Conservation (phyloP, 768 basidiomycete genomes). For the Hygrophorus russula region DNA sequence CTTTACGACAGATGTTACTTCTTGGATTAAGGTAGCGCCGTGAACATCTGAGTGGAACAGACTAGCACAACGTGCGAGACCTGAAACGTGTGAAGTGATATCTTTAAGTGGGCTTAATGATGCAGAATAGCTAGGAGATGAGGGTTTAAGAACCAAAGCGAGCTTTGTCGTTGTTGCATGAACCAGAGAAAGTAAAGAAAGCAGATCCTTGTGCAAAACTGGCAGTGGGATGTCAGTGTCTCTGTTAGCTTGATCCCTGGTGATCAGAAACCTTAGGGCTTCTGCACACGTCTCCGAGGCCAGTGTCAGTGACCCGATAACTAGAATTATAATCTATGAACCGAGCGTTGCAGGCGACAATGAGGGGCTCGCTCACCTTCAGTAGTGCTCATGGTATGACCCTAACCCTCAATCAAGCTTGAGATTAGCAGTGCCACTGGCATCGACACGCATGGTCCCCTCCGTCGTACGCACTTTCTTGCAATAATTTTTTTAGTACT, state of each 20-base stretch:
- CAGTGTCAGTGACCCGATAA: constrained; percentile 19
- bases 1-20: constrained; percentile 26
- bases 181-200: constrained; percentile 48
- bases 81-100: constrained; percentile 34
- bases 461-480: constrained; percentile 6
- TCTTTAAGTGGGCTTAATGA: constrained; percentile 42
- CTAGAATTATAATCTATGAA: constrained; percentile 12
- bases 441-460: constrained; percentile 6
- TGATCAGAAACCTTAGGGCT: constrained; percentile 19
- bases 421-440: constrained; percentile 7
- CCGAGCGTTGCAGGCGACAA: background rate
- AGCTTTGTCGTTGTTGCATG: constrained; percentile 48
- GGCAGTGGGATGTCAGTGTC: constrained; percentile 17
- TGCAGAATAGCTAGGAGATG: constrained; percentile 40
- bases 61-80: constrained; percentile 37
- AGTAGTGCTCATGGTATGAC: constrained; percentile 16
- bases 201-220: constrained; percentile 41
- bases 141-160: constrained; percentile 50
- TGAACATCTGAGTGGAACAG: constrained; percentile 29
- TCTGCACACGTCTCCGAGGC: constrained; percentile 27
- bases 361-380: constrained; percentile 18
- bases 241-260: background rate
- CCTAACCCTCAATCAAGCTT: constrained; percentile 10
- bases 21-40: constrained; percentile 35
- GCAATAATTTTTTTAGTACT: constrained; percentile 7